phyloP scores from a whole-genome alignment of 1,284 basidiomycete genomes.

The Irpex sp. region DNA sequence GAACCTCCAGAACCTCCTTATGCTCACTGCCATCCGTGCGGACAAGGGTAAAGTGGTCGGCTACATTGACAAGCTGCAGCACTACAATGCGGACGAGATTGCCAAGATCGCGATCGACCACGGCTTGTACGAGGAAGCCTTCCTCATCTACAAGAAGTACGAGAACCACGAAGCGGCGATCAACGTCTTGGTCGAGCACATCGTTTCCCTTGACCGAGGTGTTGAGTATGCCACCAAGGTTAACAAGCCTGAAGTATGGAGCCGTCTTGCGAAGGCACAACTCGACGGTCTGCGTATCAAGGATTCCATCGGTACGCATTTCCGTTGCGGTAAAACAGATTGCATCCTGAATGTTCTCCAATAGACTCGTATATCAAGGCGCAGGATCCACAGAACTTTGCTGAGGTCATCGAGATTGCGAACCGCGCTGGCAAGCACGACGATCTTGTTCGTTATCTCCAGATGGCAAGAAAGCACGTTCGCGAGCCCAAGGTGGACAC shows the following conservation, averaged over 20 bases:
- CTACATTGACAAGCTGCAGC: constrained; percentile 97
- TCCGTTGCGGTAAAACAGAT: neutral
- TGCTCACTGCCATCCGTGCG: constrained; percentile 95
- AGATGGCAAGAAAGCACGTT: constrained; percentile 99
- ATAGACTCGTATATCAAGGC: constrained; percentile 98
- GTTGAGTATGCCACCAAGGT: constrained; percentile 96
- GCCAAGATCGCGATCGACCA: constrained; percentile 97
- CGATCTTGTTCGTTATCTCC: constrained; percentile 95
- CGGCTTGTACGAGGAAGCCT: constrained; percentile 94
- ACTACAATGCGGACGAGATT: constrained; percentile 94
- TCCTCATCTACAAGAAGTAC: constrained; percentile 96
- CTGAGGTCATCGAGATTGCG: constrained; percentile 96
- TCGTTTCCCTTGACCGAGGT: constrained; percentile 97
- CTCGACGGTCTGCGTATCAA: constrained; percentile 98
- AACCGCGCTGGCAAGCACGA: constrained; percentile 97
- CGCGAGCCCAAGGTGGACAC: constrained; percentile 99
- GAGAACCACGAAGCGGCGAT: constrained; percentile 93
- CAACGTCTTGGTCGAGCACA: constrained; percentile 97
- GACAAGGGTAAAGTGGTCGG: constrained; percentile 99
- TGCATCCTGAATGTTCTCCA: neutral
- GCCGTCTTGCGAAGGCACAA: constrained; percentile 97
- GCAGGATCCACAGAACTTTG: constrained; percentile 93
- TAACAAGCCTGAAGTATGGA: constrained; percentile 97
- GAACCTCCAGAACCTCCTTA: constrained; percentile 91
- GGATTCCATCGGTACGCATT: constrained; percentile 82